Evolutionary conservation across 2,329 filamentous ascomycete genomes (phyloP).

Genomic region (Penicillium aurantiogriseum): DNA sequence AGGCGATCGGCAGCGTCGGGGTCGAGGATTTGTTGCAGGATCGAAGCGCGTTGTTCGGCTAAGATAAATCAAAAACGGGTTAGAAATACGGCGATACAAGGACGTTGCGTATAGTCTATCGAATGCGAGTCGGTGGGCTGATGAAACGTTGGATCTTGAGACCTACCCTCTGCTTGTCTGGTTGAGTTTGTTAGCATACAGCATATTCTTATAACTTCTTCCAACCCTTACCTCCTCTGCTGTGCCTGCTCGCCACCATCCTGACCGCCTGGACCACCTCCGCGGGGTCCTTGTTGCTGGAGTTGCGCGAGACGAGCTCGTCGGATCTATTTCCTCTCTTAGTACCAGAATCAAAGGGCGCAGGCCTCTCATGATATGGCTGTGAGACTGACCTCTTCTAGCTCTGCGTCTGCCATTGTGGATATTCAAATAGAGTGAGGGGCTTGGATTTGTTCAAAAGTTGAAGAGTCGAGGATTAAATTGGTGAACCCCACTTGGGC

Average conservation of each 20-base stretch:
- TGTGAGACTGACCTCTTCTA: conserved; percentile 55
- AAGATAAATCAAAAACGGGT: conserved; percentile 1
- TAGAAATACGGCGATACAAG: neutral
- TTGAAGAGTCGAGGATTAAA: conserved; percentile 13
- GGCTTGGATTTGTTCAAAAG: neutral
- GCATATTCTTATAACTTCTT: neutral
- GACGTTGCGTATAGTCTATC: neutral
- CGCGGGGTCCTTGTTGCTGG: conserved; percentile 63
- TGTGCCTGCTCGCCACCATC: conserved; percentile 56
- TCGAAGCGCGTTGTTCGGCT: conserved; percentile 43
- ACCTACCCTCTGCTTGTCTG: conserved; percentile 37
- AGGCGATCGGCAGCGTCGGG: conserved; percentile 91
- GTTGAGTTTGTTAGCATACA: neutral
- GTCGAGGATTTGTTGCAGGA: conserved; percentile 89
- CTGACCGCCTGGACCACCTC: conserved; percentile 47
- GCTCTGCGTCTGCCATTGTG: conserved; percentile 63
- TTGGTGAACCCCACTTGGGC: conserved; percentile 21
- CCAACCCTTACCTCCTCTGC: conserved; percentile 58
- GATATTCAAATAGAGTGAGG: neutral
- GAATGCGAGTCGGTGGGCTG: neutral
- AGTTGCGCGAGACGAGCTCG: conserved; percentile 91
- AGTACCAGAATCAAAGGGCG: neutral
- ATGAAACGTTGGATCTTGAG: neutral
- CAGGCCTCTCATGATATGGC: conserved; percentile 1
- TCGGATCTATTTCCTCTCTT: conserved; percentile 63